A percentile compares a stretch with the other conserved stretches of the same genome.
phyloP scores from a whole-genome alignment of 257 asterid species.

The Lycium ferocissimum region DNA sequence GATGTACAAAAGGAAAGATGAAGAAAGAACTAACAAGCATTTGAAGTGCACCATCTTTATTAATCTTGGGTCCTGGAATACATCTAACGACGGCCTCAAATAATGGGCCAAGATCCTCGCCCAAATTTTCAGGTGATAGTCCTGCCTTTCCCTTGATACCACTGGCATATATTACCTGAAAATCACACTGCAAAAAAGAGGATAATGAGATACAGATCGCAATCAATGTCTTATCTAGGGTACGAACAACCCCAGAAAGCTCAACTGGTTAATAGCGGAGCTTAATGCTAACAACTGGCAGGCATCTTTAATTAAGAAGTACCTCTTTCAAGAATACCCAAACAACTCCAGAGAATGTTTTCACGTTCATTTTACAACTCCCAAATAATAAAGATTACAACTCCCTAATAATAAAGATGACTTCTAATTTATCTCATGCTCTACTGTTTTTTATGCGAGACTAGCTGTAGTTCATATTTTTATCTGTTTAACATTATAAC shows the following conservation, averaged over 20 bases:
- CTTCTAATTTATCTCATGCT: not conserved
- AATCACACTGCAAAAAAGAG: constrained; percentile 82
- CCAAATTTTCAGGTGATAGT: constrained; percentile 84
- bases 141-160: constrained; percentile 98
- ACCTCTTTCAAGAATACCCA: not conserved
- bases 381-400: not conserved
- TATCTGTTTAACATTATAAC: constrained; percentile 23
- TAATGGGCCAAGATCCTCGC: constrained; percentile 95
- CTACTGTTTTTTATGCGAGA: not conserved
- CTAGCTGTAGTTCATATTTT: not conserved
- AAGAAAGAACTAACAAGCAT: constrained; percentile 79
- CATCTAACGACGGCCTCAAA: constrained; percentile 90
- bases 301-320: not conserved
- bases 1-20: constrained; percentile 22
- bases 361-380: not conserved
- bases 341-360: constrained; percentile 6
- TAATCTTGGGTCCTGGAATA: constrained; percentile 93
- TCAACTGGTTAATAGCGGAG: not conserved
- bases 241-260: constrained; percentile 20
- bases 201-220: constrained; percentile 26
- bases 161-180: constrained; percentile 96
- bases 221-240: constrained; percentile 15
- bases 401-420: not conserved
- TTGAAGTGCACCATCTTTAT: constrained; percentile 92
- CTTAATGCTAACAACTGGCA: not conserved